Percentiles rank a stretch among this genome's conserved stretches.
phyloP scores from a whole-genome alignment of 257 asterid species.

The Solanum sejunctum region DNA sequence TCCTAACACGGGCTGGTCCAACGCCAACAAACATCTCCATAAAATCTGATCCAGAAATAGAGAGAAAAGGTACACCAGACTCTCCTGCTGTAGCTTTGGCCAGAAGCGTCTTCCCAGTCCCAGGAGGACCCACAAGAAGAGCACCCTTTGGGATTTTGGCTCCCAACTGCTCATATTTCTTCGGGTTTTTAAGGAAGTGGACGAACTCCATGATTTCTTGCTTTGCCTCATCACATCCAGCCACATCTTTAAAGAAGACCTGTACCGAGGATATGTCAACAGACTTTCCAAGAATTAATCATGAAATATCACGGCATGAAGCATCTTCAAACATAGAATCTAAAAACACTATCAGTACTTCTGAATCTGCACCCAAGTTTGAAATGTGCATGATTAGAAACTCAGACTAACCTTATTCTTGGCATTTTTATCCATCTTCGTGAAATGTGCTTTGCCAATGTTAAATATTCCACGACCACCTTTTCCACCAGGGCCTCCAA shows the following conservation, averaged over 20 bases:
- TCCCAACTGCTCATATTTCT: constrained; percentile 73
- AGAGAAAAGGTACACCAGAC: constrained; percentile 80
- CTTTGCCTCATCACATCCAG: constrained; percentile 96
- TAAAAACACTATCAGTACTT: neutral
- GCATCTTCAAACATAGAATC: neutral
- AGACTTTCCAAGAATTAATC: neutral
- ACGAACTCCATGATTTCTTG: constrained; percentile 97
- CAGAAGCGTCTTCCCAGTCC: constrained; percentile 89
- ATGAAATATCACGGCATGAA: neutral
- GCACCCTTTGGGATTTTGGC: constrained; percentile 94
- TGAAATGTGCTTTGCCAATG: constrained; percentile 66
- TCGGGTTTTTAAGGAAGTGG: constrained; percentile 80
- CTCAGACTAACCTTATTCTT: constrained; percentile 55
- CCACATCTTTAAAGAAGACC: constrained; percentile 75
- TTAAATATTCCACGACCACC: constrained; percentile 66
- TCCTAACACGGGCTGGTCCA: constrained; percentile 81
- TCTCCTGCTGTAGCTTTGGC: constrained; percentile 97
- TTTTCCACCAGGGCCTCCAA: constrained; percentile 66
- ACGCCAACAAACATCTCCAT: constrained; percentile 89
- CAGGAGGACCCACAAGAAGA: constrained; percentile 89
- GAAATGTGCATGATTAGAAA: neutral
- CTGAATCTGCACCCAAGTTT: neutral
- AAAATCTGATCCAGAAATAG: constrained; percentile 82
- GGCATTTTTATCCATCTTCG: constrained; percentile 68
- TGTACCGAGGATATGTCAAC: constrained; percentile 5